Evolutionary conservation across 108 stramenopile species (phyloP), one percentile per base, ranked within the genome.

Genomic region (Skeletonema menzelii): DNA sequence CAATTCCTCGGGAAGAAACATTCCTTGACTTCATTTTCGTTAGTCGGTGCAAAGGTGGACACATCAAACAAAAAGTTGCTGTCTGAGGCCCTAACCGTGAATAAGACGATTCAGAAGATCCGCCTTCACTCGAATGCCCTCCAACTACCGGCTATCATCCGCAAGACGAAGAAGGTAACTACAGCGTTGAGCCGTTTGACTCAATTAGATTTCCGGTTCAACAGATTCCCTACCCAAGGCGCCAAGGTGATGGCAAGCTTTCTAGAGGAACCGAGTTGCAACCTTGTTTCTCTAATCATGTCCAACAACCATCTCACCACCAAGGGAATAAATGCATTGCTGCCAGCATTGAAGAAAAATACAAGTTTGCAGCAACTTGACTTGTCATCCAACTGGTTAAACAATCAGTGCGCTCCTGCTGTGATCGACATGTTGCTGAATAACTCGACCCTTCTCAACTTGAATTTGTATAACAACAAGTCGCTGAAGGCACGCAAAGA

Each of bases 341-440:
- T 60, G 15, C 59, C 59, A 0, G 31, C 30, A 0, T 6, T 60
- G 19, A 60, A 60, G 31, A 19, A 17, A 8, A 60, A 60, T 19
- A 35, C 34, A 19, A 34, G 32, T 8, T 19, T 60, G 5, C n/a
- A 60, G 59, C 17, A 15, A 1, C 20, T 60, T 17, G 59, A 60
- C 8, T 8, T 60, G 17, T 27, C 20, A 10, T 12, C 0, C 11
- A 60, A 60, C n/a, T 60, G 59, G 59, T 19, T 60, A 19, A 60
- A 35, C 59, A 32, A 60, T 8, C 4, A 19, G 8, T 19, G 26
- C 19, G 59, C 59, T 11, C 59, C 59, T 3, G 11, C n/a, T 8
- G 59, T 60, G n/a, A 19, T 60, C 28, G 59, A 60, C 34, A 17
- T 60, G 37, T 19, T 60, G 59, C 30, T 8, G 30, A 60, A 60